Evolutionary conservation across 2,329 filamentous ascomycete species (phyloP), one percentile per base, ranked within the genome.

Genomic region (Penicillium sp.): DNA sequence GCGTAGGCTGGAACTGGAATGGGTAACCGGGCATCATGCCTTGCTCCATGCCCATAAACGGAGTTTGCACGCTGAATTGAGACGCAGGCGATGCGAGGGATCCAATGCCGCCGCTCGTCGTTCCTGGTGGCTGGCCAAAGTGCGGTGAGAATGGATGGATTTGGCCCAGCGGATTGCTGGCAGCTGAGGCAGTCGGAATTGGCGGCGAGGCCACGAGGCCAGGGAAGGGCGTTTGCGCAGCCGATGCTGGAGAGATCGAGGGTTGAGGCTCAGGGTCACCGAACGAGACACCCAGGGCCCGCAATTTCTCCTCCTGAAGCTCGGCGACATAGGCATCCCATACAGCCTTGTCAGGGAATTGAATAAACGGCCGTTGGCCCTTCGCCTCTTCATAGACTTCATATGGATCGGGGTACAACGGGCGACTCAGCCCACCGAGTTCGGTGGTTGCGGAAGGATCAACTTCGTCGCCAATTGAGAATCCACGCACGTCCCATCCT

Each of bases 241-340:
- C 83, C 3, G 81, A 81, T n/a, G 80, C 85, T 10, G 88, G 88
- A 14, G 92, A 94, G 65, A 89, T 83, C 3, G 87, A 86, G 79
- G 54, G 82, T 76, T 61, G 84, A 78, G 87, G 86, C 54, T 95
- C 91, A 5, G 92, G 89, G 51, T 89, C 87, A 38, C 88, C 90
- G 61, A 91, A 83, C 17, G 87, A 92, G 12, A 98, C 95, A 64
- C 95, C 95, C 57, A 99, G 83, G 53, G 94, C 93, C 62, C 92
- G 88, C 54, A 99, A 82, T 78, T 97, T 99, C 61, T 94, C 92
- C 78, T 99, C 95, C 67, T 91, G 88, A 38, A 98, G 81, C 66
- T 90, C 88, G 56, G 90, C 85, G 59, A 93, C 90, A 75, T 98
- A 96, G 28, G 87, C 82, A 70, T 91, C 89, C 88, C 89, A 91